Conservation (phyloP, 2,329 filamentous ascomycete genomes). For the Phaeosphaeria sp. region DNA sequence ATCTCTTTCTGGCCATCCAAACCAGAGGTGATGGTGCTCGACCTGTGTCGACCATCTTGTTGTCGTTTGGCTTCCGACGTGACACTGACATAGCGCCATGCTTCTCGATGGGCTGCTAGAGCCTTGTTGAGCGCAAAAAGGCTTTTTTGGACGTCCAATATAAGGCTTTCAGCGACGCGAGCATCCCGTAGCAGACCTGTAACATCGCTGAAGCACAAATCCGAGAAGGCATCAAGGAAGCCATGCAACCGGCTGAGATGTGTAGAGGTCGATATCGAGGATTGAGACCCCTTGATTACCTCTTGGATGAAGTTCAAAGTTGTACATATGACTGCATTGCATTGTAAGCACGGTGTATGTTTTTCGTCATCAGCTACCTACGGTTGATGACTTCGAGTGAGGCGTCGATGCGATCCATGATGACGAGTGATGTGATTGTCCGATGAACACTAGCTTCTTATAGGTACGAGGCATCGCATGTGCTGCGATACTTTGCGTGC, state of each 20-base stretch:
- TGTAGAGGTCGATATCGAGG: constrained; percentile 3
- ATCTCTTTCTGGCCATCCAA: constrained; percentile 4
- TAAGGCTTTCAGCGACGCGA: constrained; percentile 10
- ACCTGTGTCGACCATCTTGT: neutral
- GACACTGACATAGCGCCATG: constrained; percentile 13
- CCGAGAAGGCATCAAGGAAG: constrained; percentile 19
- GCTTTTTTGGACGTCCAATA: constrained; percentile 13
- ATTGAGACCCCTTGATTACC: constrained; percentile 8
- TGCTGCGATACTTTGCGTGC: neutral
- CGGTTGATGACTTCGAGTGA: neutral
- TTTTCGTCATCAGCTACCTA: neutral
- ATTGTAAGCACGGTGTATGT: neutral
- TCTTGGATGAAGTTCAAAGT: constrained; percentile 25
- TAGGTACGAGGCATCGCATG: neutral
- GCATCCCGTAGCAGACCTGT: constrained; percentile 15
- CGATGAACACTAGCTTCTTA: neutral
- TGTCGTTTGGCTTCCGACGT: constrained; percentile 1
- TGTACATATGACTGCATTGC: constrained; percentile 13
- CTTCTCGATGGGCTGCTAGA: constrained; percentile 19
- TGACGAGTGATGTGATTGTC: neutral
- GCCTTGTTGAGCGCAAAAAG: constrained; percentile 17
- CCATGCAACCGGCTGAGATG: constrained; percentile 10
- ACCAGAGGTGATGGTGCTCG: constrained; percentile 5
- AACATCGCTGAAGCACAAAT: constrained; percentile 17
- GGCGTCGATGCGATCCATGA: constrained; percentile 1